Evolutionary conservation across 257 asterid species (phyloP).

Genomic region (Anisodus acutangulus): DNA sequence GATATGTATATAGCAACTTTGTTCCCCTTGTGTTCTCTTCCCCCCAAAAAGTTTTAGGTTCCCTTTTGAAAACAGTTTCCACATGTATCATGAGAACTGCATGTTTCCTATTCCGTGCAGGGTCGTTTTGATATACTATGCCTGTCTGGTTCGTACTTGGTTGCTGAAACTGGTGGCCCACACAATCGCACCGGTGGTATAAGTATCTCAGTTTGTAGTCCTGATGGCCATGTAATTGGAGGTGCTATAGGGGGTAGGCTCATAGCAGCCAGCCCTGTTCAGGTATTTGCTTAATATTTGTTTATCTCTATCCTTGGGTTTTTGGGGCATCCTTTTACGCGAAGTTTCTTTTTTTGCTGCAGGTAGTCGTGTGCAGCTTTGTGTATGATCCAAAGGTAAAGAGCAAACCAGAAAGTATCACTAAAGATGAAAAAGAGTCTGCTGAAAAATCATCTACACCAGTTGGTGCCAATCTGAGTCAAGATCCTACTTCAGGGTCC

Average conservation of each 20-base stretch:
- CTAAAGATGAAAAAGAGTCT: constrained; percentile 47
- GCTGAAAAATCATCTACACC: constrained; percentile 53
- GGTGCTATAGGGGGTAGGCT: constrained; percentile 77
- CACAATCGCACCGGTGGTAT: constrained; percentile 65
- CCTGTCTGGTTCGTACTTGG: constrained; percentile 69
- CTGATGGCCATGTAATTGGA: constrained; percentile 71
- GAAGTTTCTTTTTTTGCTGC: constrained; percentile 9
- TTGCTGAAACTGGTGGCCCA: constrained; percentile 68
- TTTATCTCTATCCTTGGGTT: not conserved
- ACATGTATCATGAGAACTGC: not conserved
- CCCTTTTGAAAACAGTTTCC: not conserved
- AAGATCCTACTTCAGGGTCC: constrained; percentile 47
- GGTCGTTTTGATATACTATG: constrained; percentile 70
- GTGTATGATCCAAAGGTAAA: constrained; percentile 71
- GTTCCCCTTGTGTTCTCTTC: not conserved
- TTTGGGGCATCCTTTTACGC: not conserved
- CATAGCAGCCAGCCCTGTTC: constrained; percentile 58
- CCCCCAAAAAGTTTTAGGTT: not conserved
- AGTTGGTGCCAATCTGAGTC: constrained; percentile 41
- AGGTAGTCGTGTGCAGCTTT: constrained; percentile 88
- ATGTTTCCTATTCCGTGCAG: constrained; percentile 39
- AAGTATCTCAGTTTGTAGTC: constrained; percentile 67
- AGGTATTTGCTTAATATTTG: constrained; percentile 41
- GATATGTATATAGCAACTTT: not conserved
- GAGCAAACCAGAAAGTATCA: constrained; percentile 49